Conservation (phyloP, 139 green algal genomes). For the Eudorina sp. region DNA sequence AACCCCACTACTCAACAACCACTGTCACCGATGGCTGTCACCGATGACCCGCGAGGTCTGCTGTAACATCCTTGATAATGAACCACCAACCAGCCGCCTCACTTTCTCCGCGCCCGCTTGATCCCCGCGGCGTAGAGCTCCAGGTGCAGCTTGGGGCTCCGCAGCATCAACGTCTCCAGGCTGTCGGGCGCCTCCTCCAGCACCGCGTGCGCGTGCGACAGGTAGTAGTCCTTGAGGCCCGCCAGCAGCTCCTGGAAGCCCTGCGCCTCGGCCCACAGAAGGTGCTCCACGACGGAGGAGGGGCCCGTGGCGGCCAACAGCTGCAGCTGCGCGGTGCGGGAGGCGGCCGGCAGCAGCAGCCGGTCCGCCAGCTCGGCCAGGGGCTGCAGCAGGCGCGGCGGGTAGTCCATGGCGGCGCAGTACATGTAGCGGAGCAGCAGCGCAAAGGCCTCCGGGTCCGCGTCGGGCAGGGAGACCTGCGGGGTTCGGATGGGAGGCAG, state of each 20-base stretch:
- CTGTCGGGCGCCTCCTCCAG: constrained; percentile 34
- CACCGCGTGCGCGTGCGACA: neutral
- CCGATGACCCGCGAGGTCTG: too few species aligned
- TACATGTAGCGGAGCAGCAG: constrained; percentile 24
- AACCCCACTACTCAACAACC: too few species aligned
- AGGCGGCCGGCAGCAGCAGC: constrained; percentile 18
- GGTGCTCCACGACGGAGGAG: neutral
- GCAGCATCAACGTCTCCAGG: constrained; percentile 2
- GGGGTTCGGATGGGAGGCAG: too few species aligned
- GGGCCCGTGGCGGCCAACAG: constrained; percentile 8
- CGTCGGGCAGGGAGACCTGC: neutral
- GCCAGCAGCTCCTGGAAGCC: constrained; percentile 11
- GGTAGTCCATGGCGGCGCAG: neutral
- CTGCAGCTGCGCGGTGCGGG: neutral
- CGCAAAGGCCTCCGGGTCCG: neutral
- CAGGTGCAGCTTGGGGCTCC: neutral
- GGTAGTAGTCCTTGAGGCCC: constrained; percentile 31
- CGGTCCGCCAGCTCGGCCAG: constrained; percentile 29
- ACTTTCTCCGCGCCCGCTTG: neutral
- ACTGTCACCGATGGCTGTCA: too few species aligned
- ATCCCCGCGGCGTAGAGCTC: constrained; percentile 22
- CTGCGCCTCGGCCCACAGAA: constrained; percentile 4
- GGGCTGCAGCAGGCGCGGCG: neutral
- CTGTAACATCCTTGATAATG: too few species aligned
- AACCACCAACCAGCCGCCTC: too few species aligned